These are phyloP conservation scores for Paramecium sexaurelia DNA, from an alignment of 73 alveolate species.

Conservation along the genomic window DNA sequence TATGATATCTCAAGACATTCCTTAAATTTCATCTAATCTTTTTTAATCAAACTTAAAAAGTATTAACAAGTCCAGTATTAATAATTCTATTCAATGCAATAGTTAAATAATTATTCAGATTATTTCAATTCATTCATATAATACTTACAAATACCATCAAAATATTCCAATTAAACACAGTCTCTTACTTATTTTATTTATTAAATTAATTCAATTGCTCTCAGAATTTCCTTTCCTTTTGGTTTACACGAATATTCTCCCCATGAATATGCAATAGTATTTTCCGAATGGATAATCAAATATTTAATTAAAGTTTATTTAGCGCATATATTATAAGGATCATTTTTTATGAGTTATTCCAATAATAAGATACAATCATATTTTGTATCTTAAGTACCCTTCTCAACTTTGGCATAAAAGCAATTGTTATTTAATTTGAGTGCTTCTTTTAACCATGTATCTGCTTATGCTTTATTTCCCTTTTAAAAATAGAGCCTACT, in stretches of 20 bases:
- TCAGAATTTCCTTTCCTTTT: background rate
- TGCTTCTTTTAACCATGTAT: conserved; percentile 24
- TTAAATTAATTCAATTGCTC: background rate
- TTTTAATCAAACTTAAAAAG: background rate
- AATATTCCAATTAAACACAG: background rate
- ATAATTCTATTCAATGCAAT: background rate
- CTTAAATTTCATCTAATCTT: conserved; percentile 5
- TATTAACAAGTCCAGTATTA: background rate
- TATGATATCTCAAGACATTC: background rate
- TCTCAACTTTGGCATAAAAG: conserved; percentile 9
- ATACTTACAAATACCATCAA: background rate
- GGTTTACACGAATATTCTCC: conserved; percentile 15
- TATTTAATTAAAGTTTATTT: background rate
- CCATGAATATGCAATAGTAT: background rate
- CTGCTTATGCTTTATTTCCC: conserved; percentile 25
- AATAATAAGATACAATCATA: background rate
- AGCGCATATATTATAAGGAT: background rate
- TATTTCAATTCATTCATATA: background rate
- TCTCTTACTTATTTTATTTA: background rate
- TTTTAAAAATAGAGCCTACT: background rate
- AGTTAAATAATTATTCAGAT: background rate
- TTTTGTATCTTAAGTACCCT: background rate
- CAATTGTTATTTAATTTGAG: background rate
- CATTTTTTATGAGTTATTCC: background rate
- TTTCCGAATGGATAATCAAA: background rate